Percentiles rank a stretch among this genome's conserved stretches.
These are phyloP conservation scores for Eutypa lata DNA, from an alignment of 2,329 filamentous ascomycete species.

Conservation along the genomic window DNA sequence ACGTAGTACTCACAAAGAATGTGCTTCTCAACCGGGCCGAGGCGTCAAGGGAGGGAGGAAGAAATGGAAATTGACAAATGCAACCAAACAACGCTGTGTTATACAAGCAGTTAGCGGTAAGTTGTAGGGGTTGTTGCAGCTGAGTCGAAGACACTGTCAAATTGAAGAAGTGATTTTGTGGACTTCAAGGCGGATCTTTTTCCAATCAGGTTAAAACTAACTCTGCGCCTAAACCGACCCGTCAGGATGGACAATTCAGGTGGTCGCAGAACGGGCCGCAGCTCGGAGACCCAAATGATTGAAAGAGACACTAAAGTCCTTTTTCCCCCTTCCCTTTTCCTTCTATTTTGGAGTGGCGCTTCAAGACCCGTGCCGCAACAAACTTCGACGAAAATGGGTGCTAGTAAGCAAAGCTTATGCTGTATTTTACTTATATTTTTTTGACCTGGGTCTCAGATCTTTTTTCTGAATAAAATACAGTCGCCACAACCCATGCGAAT, in stretches of 20 bases:
- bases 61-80: not conserved
- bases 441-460: not conserved
- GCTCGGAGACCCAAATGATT: slow-evolving; percentile 29
- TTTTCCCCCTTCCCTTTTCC: not conserved
- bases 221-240: slow-evolving; percentile 25
- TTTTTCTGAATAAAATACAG: not conserved
- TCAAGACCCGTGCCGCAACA: not conserved
- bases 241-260: slow-evolving; percentile 26
- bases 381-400: not conserved
- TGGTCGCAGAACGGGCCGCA: slow-evolving; percentile 33
- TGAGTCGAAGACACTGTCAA: not conserved
- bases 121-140: slow-evolving; percentile 1
- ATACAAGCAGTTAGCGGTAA: slow-evolving; percentile 1
- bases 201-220: slow-evolving; percentile 26
- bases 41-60: not conserved
- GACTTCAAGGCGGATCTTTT: slow-evolving; percentile 19
- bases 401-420: not conserved
- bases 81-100: slow-evolving; percentile 1
- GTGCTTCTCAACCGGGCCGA: not conserved
- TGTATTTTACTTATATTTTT: not conserved
- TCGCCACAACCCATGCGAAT: not conserved
- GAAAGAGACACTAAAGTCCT: slow-evolving; percentile 6
- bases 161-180: slow-evolving; percentile 3
- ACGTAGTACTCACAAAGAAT: not conserved
- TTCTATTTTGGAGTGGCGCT: not conserved